phyloP scores from a whole-genome alignment of 2,329 filamentous ascomycete genomes.

The Neurospora sp. region DNA sequence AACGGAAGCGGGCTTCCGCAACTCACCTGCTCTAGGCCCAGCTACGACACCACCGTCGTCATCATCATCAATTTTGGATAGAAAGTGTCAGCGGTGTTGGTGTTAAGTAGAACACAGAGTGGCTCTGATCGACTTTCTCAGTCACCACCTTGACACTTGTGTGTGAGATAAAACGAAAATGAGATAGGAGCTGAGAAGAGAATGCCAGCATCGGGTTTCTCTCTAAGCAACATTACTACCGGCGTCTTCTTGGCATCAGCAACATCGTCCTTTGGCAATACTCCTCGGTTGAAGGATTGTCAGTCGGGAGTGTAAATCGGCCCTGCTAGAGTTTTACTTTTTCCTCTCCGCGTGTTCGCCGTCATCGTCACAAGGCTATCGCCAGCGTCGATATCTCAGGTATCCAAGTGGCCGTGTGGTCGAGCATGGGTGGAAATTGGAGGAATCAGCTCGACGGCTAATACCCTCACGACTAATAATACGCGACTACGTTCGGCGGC shows the following conservation, averaged over 20 bases:
- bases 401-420: neutral
- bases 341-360: neutral
- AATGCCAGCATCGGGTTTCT: neutral
- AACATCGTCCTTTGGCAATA: neutral
- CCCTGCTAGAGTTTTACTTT: neutral
- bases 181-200: neutral
- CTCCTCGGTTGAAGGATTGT: neutral
- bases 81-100: neutral
- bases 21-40: neutral
- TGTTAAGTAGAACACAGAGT: neutral
- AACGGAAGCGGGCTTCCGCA: neutral
- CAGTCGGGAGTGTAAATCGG: neutral
- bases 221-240: neutral
- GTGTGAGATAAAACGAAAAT: neutral
- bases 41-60: neutral
- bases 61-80: neutral
- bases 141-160: neutral
- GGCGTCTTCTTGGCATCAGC: neutral
- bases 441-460: neutral
- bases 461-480: neutral
- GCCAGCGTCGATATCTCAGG: neutral
- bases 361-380: neutral
- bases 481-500: constrained; percentile 3
- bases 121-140: neutral
- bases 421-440: neutral